phyloP scores from a whole-genome alignment of 139 green algal genomes.

The Microglena sp. region DNA sequence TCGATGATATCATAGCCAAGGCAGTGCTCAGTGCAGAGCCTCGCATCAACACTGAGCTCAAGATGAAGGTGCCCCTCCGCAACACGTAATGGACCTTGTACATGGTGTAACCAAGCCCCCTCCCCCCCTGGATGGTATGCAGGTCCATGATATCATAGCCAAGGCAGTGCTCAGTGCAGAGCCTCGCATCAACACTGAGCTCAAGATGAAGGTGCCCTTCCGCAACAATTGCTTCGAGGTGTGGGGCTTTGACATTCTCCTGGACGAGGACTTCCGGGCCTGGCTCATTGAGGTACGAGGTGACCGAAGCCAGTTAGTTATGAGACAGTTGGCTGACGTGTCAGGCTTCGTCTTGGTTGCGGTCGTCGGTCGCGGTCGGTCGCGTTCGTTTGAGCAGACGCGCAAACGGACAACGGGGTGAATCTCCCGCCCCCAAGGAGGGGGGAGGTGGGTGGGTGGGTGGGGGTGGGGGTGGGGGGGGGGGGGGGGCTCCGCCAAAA shows the following conservation, averaged over 20 bases:
- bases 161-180: constrained; percentile 37
- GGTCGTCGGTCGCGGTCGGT: no score
- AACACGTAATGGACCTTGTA: no score
- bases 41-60: constrained; percentile 44
- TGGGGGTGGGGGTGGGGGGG: no score
- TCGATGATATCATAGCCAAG: constrained; percentile 37
- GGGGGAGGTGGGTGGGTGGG: no score
- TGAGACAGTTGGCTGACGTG: no score
- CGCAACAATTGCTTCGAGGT: constrained; percentile 54
- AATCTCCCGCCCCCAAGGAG: no score
- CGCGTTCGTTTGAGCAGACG: no score
- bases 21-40: constrained; percentile 40
- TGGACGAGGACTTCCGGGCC: constrained; percentile 30
- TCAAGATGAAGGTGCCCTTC: constrained; percentile 45
- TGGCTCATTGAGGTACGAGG: constrained; percentile 51
- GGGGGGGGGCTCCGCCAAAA: no score
- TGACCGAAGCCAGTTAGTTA: no score
- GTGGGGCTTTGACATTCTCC: constrained; percentile 59
- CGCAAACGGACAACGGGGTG: no score
- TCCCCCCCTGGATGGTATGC: not conserved
- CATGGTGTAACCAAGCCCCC: not conserved
- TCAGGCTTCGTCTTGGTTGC: no score
- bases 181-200: constrained; percentile 42
- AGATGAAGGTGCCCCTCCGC: constrained; percentile 41
- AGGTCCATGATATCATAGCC: constrained; percentile 40